Base-by-base conservation (phyloP, 1,284 basidiomycete genomes). In the Sporisorium graminicola region DNA sequence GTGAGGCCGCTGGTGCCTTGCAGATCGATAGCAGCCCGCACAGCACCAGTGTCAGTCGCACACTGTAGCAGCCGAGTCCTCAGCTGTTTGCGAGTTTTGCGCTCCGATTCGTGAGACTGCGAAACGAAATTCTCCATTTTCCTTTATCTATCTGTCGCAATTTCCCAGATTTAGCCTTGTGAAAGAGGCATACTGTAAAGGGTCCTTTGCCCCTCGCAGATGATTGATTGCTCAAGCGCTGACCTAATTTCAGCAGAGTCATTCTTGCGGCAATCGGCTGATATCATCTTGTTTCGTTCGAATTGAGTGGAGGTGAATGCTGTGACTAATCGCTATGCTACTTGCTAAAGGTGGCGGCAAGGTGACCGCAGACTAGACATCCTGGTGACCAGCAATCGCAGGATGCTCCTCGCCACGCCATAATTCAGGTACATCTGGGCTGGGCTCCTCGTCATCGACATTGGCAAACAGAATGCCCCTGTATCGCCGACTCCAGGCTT, bases 391-490 rank as follows among this genome's bases (percentile, higher is more conserved):
- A n/a, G 69, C 74, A 24, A 76, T 65, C 18, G 74, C 74, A 24
- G 74, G 74, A 69, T 76, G 74, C 43, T 76, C 74, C 26, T 76
- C 65, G 14, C 74, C 74, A 24, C 74, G 57, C 74, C 74, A 76
- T 40, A 72, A 46, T 33, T 76, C 65, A 1, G 74, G 68, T 14
- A 76, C 65, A 29, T 76, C 74, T 4, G 69, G 65, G 20, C 65
- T 76, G 8, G 60, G 61, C 50, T 71, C 58, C 29, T 76, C 74
- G 29, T 72, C 67, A 7, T 76, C 68, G n/a, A 72, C 74, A 40
- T 76, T 76, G 35, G 74, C 74, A 57, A 76, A 68, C 20, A 72
- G 58, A 22, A 76, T 72, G 0, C 68, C 74, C 29, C 68, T 63
- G 35, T 76, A 76, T 27, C 59, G 54, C n/a, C 65, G 47, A 58